Base-by-base conservation (phyloP, 2,329 filamentous ascomycete genomes). In the Coniosporium tulheliwenetii region DNA sequence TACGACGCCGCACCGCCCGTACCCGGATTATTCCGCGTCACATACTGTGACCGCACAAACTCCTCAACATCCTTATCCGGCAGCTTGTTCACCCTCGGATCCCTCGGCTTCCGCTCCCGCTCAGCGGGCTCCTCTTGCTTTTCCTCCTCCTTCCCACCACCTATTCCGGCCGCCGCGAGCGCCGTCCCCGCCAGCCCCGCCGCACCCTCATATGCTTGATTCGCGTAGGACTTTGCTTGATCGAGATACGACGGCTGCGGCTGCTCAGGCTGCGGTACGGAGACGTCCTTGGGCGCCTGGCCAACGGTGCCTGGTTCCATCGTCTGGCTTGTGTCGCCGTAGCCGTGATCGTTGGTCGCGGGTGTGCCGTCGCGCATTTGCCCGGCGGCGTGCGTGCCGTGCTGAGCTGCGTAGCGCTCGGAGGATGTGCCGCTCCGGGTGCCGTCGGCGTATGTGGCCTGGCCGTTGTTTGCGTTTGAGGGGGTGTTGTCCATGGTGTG, bases 301-400 rank as follows among this genome's bases (percentile, higher is more conserved):
- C 65, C 64, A 19, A 69, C 57, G 9, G 65, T 70, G 39, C 51
- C 50, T 10, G 66, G 63, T 45, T 70, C 66, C 57, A 69, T 66
- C 5, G 64, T 60, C 8, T 56, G 53, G 10, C 61, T 62, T 47
- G 61, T 62, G 42, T 65, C 63, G 39, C 65, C 64, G 44, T 62
- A 50, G 10, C 61, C 62, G 43, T 67, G 60, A 40, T 61, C 52
- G 15, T 58, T 57, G 5, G 57, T 49, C 3, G 61, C 57, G 5
- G 66, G 65, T 2, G 66, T 69, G 31, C 61, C 63, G 1, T 61
- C 47, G 26, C 55, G 55, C 16, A 66, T 51, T 41, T 62, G 56
- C 16, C 63, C 64, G 2, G 55, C 48, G 14, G 65, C 65, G 47
- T 67, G 65, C 3, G 66, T 69, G 10, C 50, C 45, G 30, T 50